Evolutionary conservation across 164 flowering plant genomes (phyloP).

Genomic region (Vitis amurensis): DNA sequence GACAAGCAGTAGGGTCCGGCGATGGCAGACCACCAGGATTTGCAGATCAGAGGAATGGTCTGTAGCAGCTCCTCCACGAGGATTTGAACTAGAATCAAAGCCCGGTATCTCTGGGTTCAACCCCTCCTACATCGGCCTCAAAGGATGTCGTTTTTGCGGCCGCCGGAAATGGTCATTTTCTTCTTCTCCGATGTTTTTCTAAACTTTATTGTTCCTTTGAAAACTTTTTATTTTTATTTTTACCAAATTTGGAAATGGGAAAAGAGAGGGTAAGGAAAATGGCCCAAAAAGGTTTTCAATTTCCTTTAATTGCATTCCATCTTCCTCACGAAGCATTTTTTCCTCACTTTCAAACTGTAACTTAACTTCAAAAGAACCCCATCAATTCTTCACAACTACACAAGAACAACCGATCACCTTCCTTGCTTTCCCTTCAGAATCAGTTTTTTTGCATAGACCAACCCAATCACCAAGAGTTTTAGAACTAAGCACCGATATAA

Average conservation of each 20-base stretch:
- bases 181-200: neutral
- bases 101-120: slow-evolving; percentile 25
- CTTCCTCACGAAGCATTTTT: too few relatives aligned
- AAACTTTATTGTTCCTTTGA: neutral
- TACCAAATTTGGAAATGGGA: too few relatives aligned
- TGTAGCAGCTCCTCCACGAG: slow-evolving; percentile 20
- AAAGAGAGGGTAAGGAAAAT: too few relatives aligned
- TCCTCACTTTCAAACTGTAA: too few relatives aligned
- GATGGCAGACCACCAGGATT: slow-evolving; percentile 22
- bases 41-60: slow-evolving; percentile 22
- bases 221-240: too few relatives aligned
- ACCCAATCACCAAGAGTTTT: slow-evolving; percentile 88
- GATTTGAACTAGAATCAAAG: slow-evolving; percentile 15
- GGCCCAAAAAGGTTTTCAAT: too few relatives aligned
- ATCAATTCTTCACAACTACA: slow-evolving; percentile 63
- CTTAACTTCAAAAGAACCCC: too few relatives aligned
- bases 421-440: slow-evolving; percentile 80
- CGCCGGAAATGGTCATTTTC: neutral
- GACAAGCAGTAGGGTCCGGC: slow-evolving; percentile 35
- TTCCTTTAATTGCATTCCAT: too few relatives aligned
- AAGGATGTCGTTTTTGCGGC: too few relatives aligned
- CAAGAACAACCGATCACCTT: slow-evolving; percentile 81
- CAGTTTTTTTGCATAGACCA: slow-evolving; percentile 76
- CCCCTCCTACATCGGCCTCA: slow-evolving; percentile 19
- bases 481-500: slow-evolving; percentile 71